Base-by-base conservation (phyloP, 345 rosid species). In the Toxicodendron radicans region DNA sequence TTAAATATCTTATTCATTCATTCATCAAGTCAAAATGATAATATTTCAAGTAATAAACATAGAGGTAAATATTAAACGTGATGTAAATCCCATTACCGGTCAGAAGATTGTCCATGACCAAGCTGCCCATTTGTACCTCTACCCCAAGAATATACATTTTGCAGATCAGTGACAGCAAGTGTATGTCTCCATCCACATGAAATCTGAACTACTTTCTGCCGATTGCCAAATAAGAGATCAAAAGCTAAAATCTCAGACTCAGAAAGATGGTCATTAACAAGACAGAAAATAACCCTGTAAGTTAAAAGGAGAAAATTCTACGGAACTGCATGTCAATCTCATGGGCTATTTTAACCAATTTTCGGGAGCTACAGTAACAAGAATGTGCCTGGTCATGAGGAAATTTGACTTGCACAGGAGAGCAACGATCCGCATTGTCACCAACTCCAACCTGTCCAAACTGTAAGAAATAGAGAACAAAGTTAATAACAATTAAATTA, bases 101-200 rank as follows among this genome's bases (percentile, higher is more conserved):
- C 99, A 60, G 73, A 41, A 3, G 89, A 82, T 75, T 87, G 93
- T 66, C 98, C 98, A 61, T 83, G 86, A 67, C 99, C 99, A 64
- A 95, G 99, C 85, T 95, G 99, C 75, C 99, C 97, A 81, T 93
- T 95, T 49, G 98, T 95, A 70, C 98, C 99, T 86, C 99, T 89
- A 62, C 99, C 99, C 99, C 99, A 93, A 67, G 98, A 92, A 80
- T 85, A 95, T 20, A 95, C 87, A 2, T 95, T 92, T 53, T 90
- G 80, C 66, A 54, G 89, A 82, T 75, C 99, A 8, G 96, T 92
- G 68, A 91, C 83, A 77, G 97, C 98, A 83, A 93, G 86, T 0
- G 99, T 89, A 75, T 87, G 99, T 81, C 99, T 92, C 99, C 98
- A 95, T 58, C 98, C 98, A 75, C 99, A 93, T 27, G 99, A 84